Conservation (phyloP, 1,284 basidiomycete species). For the Rhodotorula sp. region DNA sequence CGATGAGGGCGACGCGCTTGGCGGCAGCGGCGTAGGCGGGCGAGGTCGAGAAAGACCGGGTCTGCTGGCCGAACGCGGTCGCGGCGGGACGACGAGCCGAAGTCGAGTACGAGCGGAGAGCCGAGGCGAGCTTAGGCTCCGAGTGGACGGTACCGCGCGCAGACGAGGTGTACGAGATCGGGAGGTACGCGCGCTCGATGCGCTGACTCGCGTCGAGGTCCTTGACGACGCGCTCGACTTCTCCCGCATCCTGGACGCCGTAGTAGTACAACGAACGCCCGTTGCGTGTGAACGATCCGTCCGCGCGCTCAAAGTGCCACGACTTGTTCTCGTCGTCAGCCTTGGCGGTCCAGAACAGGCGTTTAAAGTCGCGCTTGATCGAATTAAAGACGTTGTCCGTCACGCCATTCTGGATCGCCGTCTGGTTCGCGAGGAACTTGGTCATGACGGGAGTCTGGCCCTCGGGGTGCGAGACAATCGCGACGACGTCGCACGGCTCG, state of each 20-base stretch:
- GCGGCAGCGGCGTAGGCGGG: conserved; percentile 53
- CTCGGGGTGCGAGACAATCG: conserved; percentile 86
- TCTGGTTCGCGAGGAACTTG: conserved; percentile 83
- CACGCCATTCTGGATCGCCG: conserved; percentile 88
- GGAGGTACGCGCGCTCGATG: conserved; percentile 82
- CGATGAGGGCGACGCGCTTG: conserved; percentile 91
- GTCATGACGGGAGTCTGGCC: conserved; percentile 88
- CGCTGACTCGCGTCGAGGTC: conserved; percentile 80
- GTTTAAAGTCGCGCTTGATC: conserved; percentile 90
- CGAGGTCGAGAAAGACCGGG: conserved; percentile 51
- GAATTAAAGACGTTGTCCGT: conserved; percentile 96
- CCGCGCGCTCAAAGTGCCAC: conserved; percentile 98
- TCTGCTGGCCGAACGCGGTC: conserved; percentile 8
- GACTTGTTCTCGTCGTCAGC: conserved; percentile 92
- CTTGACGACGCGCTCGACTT: conserved; percentile 83
- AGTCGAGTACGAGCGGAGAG: conserved; percentile 68
- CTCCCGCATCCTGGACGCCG: conserved; percentile 84
- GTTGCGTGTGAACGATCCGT: conserved; percentile 93
- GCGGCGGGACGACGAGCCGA: conserved; percentile 50
- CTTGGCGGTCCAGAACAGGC: conserved; percentile 93
- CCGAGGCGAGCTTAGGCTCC: conserved; percentile 46
- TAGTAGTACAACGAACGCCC: conserved; percentile 96
- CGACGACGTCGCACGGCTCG: conserved; percentile 92
- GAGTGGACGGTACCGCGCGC: conserved; percentile 45
- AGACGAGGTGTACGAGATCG: conserved; percentile 69